phyloP scores from a whole-genome alignment of 768 basidiomycete species.

The Dioszegia crocea region DNA sequence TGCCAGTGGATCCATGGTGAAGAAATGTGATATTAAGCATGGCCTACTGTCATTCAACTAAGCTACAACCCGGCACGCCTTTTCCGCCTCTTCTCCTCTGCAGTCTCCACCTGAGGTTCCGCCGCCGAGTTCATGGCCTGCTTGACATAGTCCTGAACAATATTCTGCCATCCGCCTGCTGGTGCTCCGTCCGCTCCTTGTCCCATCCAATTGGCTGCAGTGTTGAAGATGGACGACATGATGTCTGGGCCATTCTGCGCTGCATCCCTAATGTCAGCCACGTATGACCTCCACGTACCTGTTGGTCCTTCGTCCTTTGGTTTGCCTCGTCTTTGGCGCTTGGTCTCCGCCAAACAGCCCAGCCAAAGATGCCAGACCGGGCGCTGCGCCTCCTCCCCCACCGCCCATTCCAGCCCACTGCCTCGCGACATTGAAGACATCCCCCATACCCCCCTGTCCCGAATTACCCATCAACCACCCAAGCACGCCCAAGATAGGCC shows the following conservation, averaged over 20 bases:
- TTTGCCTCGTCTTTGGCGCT: neutral
- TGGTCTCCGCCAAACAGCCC: constrained; percentile 17
- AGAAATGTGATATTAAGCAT: no score
- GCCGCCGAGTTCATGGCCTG: constrained; percentile 24
- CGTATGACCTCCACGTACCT: no score
- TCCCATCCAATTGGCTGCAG: constrained; percentile 10
- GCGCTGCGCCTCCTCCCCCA: constrained; percentile 2
- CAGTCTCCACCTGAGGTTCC: constrained; percentile 12
- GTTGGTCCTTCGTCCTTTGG: neutral
- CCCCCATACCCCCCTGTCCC: constrained; percentile 37
- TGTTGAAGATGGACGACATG: constrained; percentile 20
- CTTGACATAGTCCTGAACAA: constrained; percentile 33
- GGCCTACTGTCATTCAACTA: neutral
- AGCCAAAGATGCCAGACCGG: constrained; percentile 28
- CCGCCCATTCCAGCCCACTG: constrained; percentile 23
- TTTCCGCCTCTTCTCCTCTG: constrained; percentile 3
- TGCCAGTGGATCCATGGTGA: neutral
- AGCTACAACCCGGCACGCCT: neutral
- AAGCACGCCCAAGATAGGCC: constrained; percentile 36
- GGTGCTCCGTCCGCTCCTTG: neutral
- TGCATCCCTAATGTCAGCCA: neutral
- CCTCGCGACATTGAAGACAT: constrained; percentile 29
- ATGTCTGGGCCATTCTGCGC: constrained; percentile 16
- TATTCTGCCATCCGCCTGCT: constrained; percentile 5
- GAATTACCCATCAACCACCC: constrained; percentile 39